A percentile compares a stretch with the other conserved stretches of the same genome.
Conservation (phyloP, 2,329 filamentous ascomycete genomes). For the Botrytis elliptica region DNA sequence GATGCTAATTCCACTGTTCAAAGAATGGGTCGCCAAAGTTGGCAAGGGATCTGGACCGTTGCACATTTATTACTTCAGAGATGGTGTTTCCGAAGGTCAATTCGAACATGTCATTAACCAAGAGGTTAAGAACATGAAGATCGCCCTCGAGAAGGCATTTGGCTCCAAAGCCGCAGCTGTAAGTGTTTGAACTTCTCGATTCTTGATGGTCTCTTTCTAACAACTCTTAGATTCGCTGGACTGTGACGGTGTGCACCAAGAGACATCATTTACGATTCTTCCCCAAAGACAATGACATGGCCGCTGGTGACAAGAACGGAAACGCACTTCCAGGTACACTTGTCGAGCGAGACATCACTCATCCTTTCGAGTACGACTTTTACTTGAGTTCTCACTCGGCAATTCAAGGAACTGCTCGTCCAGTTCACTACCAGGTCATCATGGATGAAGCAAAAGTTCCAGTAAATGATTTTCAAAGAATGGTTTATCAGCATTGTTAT, state of each 20-base stretch:
- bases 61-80: slow-evolving; percentile 89
- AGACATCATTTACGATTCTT: slow-evolving; percentile 94
- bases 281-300: slow-evolving; percentile 55
- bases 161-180: slow-evolving; percentile 33
- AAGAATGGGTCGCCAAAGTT: slow-evolving; percentile 60
- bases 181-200: slow-evolving; percentile 14
- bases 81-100: slow-evolving; percentile 87
- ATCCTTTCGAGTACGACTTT: slow-evolving; percentile 88
- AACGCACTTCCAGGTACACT: slow-evolving; percentile 86
- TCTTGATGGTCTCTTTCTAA: slow-evolving; percentile 16
- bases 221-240: slow-evolving; percentile 56
- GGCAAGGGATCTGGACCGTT: slow-evolving; percentile 56
- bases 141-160: slow-evolving; percentile 48
- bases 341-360: slow-evolving; percentile 85
- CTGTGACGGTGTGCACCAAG: slow-evolving; percentile 87
- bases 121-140: slow-evolving; percentile 73
- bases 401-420: slow-evolving; percentile 90
- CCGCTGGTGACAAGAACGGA: slow-evolving; percentile 65
- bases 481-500: slow-evolving; percentile 95
- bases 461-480: slow-evolving; percentile 71
- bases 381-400: slow-evolving; percentile 63
- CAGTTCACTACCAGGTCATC: slow-evolving; percentile 89
- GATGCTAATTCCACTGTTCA: slow-evolving; percentile 64
- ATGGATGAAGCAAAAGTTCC: slow-evolving; percentile 72
- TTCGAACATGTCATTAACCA: slow-evolving; percentile 74